phyloP scores from a whole-genome alignment of 805 yeast genomes.

The Ogataea populi-albae region DNA sequence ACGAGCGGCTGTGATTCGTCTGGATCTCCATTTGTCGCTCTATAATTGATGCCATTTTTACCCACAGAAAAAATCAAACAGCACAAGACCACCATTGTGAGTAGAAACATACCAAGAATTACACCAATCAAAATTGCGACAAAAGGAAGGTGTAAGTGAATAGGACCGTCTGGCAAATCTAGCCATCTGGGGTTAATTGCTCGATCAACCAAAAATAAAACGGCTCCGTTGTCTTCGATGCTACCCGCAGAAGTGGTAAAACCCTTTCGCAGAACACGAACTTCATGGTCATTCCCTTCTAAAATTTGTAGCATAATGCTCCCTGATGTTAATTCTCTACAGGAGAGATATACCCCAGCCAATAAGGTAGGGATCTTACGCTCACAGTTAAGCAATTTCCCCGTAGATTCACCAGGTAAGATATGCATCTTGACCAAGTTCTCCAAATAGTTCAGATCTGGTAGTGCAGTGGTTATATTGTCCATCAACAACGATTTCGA shows the following conservation, averaged over 20 bases:
- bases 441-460: slow-evolving; percentile 36
- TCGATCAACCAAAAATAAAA: slow-evolving; percentile 63
- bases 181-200: slow-evolving; percentile 69
- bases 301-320: slow-evolving; percentile 38
- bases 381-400: slow-evolving; percentile 47
- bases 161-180: slow-evolving; percentile 37
- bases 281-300: slow-evolving; percentile 55
- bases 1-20: background rate
- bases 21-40: background rate
- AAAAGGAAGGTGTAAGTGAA: slow-evolving; percentile 62
- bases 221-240: slow-evolving; percentile 31
- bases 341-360: slow-evolving; percentile 42
- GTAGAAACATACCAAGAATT: slow-evolving; percentile 52
- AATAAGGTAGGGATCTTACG: slow-evolving; percentile 41
- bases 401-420: slow-evolving; percentile 55
- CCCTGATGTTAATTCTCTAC: slow-evolving; percentile 40
- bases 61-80: slow-evolving; percentile 36
- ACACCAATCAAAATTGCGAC: slow-evolving; percentile 68
- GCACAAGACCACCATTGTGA: slow-evolving; percentile 34
- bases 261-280: slow-evolving; percentile 58
- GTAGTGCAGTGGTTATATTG: slow-evolving; percentile 44
- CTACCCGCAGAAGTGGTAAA: slow-evolving; percentile 39
- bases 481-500: slow-evolving; percentile 50
- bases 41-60: slow-evolving; percentile 6
- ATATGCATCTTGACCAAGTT: slow-evolving; percentile 67